phyloP scores from a whole-genome alignment of 495 filamentous ascomycete species.

The Trichoderma erinaceum region DNA sequence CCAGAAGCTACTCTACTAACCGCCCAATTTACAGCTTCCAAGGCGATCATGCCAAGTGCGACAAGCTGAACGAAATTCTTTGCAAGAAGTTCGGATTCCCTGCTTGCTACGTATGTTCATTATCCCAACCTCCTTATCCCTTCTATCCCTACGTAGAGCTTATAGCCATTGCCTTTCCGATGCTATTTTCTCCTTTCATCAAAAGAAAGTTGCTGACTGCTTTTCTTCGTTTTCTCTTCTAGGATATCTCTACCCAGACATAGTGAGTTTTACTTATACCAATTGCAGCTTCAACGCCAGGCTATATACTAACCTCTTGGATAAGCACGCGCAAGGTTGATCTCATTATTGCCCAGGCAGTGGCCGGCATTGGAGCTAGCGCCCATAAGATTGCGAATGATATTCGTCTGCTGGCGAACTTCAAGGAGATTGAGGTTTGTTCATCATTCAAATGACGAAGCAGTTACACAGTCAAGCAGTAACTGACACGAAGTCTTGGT shows the following conservation, averaged over 20 bases:
- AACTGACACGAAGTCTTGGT: background rate
- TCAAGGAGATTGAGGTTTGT: constrained; percentile 59
- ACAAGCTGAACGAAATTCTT: constrained; percentile 69
- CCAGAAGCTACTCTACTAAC: background rate
- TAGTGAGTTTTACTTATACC: constrained; percentile 17
- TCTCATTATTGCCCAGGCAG: constrained; percentile 62
- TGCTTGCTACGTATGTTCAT: constrained; percentile 46
- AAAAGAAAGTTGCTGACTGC: background rate
- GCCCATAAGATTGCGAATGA: constrained; percentile 62
- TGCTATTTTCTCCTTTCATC: background rate
- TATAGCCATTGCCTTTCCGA: background rate
- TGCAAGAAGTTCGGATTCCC: constrained; percentile 81
- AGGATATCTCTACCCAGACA: constrained; percentile 31
- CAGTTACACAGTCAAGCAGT: too few relatives aligned
- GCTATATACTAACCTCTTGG: background rate
- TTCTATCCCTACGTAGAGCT: background rate
- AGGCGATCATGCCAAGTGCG: constrained; percentile 71
- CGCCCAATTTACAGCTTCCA: constrained; percentile 58
- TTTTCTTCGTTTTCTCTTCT: background rate
- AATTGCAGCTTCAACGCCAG: too few relatives aligned
- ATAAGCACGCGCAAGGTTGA: constrained; percentile 19
- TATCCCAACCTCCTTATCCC: background rate
- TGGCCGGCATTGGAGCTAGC: constrained; percentile 77
- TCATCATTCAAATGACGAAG: too few relatives aligned
- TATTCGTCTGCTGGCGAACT: constrained; percentile 67